Base-by-base conservation (phyloP, 2,329 filamentous ascomycete species). In the Aureobasidium sp. region DNA sequence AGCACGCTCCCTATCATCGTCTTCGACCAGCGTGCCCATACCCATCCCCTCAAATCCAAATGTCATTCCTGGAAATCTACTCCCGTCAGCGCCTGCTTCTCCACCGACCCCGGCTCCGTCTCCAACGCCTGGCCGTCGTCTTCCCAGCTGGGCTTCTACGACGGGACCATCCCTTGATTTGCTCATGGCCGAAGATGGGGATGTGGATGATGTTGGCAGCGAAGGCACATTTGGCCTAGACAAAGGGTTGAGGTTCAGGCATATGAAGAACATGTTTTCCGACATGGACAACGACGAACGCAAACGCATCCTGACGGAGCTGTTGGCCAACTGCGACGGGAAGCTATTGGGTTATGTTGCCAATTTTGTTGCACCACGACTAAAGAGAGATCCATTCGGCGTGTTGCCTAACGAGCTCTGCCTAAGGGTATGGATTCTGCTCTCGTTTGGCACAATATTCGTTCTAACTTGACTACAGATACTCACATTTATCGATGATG, bases 311-410 rank as follows among this genome's bases (percentile, higher is more conserved):
- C 79, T 99, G 63, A 90, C 90, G 55, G 92, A 96, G 72, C 79
- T 99, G 62, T 79, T 99, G 66, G 96, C 96, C 70, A 83, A 96
- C 68, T 99, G 94, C 78, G 95, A 95, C 68, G 97, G 90, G 69
- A 91, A 95, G 70, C 89, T 96, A 74, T 81, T 99, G 67, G 96
- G 91, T 75, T 97, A 97, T 72, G 92, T 99, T 25, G 91, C 95
- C 68, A 91, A 95, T 73, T 96, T 96, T 75, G 93, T 99, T 67
- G 93, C 91, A 73, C 94, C 94, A 32, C 78, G 95, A 64, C 77
- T 99, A 66, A 97, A 97, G 76, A 96, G 97, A 74, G 94, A 99
- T 72, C 94, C 94, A 0, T 97, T 99, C 70, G 90, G 88, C 55
- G 89, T 88, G 62, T 81, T 99, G 59, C 94, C 94, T 0, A 92